Base-by-base conservation (phyloP, 202 grass and related monocot species). In the Musa balbisiana region DNA sequence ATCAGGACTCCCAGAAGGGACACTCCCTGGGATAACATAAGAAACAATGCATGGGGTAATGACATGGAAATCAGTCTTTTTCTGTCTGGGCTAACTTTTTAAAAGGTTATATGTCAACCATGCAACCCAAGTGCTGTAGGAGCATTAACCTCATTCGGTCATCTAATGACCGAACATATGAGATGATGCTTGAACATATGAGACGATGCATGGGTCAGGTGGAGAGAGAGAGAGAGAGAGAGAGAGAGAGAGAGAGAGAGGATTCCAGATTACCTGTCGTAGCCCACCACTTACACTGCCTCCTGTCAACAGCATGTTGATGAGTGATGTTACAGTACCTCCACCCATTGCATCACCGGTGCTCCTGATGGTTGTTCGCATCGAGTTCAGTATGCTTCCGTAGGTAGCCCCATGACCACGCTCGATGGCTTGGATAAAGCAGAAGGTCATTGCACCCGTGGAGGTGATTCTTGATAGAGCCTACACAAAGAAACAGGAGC, bases 391-490 rank as follows among this genome's bases (percentile, higher is more conserved):
- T 49, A 98, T 94, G 79, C 95, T 94, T 24, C 95, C 95, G 49
- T 98, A 98, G 49, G 95, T 98, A 52, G 82, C 77, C 11, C 43
- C 95, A 29, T 98, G 69, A 1, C 81, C 83, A 64, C 74, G 79
- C 78, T 98, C 95, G 80, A 98, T 86, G 58, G 95, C 95, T 92
- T 98, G 91, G 74, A 98, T 98, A 81, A 98, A 98, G 75, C 95
- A 88, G 68, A 86, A 98, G 73, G 91, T 98, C 95, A 98, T 98
- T 9, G 95, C 95, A 29, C 95, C 95, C 50, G 95, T 98, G 12
- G 95, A 94, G 80, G 95, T 94, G 66, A 92, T 81, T 83, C 71
- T 93, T 64, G 94, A 97, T 62, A 97, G 84, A 78, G 94, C 94
- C 94, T 97, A 81, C 75, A 72, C 51, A 24, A 33, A 29, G 3